These are phyloP conservation scores for Magnolia sinica DNA, from an alignment of 164 flowering plant species.

Conservation along the genomic window DNA sequence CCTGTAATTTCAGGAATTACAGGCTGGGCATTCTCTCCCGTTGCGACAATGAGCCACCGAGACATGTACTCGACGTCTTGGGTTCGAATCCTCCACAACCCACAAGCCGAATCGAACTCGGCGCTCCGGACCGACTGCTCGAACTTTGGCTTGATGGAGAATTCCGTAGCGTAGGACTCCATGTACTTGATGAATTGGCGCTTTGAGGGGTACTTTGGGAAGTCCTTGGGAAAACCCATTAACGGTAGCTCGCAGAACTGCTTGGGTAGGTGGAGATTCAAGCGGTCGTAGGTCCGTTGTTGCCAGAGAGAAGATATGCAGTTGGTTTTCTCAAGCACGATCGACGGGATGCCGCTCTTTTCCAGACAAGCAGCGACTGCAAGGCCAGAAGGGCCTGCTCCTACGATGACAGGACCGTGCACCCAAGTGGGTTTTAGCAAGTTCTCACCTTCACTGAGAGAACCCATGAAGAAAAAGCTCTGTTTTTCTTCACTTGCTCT, in stretches of 20 bases:
- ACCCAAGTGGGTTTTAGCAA: conserved; percentile 26
- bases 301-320: conserved; percentile 92
- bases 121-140: conserved; percentile 51
- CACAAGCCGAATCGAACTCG: conserved; percentile 40
- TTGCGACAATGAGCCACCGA: conserved; percentile 76
- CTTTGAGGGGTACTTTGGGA: conserved; percentile 81
- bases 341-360: conserved; percentile 45
- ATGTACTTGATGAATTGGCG: conserved; percentile 80
- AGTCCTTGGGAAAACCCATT: conserved; percentile 57
- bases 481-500: conserved; percentile 9
- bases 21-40: conserved; percentile 93
- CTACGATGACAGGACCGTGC: conserved; percentile 71
- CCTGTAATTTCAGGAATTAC: conserved; percentile 63
- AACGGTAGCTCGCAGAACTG: conserved; percentile 81
- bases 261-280: conserved; percentile 81
- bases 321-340: conserved; percentile 61
- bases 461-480: conserved; percentile 32
- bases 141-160: conserved; percentile 58
- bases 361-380: conserved; percentile 76
- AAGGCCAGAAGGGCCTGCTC: conserved; percentile 92
- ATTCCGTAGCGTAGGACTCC: conserved; percentile 67
- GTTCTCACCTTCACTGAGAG: conserved; percentile 23
- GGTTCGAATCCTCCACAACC: conserved; percentile 62
- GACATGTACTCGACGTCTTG: conserved; percentile 48
- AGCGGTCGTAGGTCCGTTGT: conserved; percentile 50